Evolutionary conservation across 2,329 filamentous ascomycete genomes (phyloP), one percentile per base, ranked within the genome.

Genomic region (Westerdykella sp.): DNA sequence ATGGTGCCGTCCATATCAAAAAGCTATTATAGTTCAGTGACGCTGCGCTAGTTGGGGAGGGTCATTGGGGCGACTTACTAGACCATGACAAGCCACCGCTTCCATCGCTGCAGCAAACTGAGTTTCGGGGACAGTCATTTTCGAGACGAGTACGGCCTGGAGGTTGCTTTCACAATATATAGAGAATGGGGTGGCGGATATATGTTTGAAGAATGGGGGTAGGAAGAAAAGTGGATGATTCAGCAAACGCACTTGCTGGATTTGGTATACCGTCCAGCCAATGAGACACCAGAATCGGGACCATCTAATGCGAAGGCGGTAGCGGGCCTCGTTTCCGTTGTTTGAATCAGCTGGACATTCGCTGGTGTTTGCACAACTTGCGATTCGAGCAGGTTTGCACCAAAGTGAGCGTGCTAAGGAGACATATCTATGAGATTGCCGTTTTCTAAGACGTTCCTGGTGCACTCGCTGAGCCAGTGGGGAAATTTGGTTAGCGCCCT

Each of bases 1-100:
- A 91, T 85, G 14, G 86, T 90, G 32, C 85, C 86, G 62, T 89
- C 48, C 21, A 44, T 25, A 25, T 34, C n/a, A 9, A 44, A 40
- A 13, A 35, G 15, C 39, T 39, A 40, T 12, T 4, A 14, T 22
- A 22, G 34, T 13, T 22, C 23, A n/a, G 21, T 21, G 9, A 14
- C 13, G n/a, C 14, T 28, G n/a, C 6, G 30, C 30, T 21, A 21
- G 16, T 25, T 12, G 23, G n/a, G 10, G 5, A 21, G 16, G 34
- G 22, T 6, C 10, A 11, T 21, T 21, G 15, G 13, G 36, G 23
- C 34, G 21, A 56, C 60, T 57, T 46, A 72, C 69, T 50, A 74
- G 54, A 18, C 71, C 72, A 56, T 67, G 54, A 51, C 71, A 73
- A 3, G 56, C 54, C 41, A 72, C 61, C 5, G 54, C 59, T 45